A percentile compares a stretch with the other conserved stretches of the same genome.
Conservation (phyloP, 2,329 filamentous ascomycete species). For the Atkinsonella hypoxylon region DNA sequence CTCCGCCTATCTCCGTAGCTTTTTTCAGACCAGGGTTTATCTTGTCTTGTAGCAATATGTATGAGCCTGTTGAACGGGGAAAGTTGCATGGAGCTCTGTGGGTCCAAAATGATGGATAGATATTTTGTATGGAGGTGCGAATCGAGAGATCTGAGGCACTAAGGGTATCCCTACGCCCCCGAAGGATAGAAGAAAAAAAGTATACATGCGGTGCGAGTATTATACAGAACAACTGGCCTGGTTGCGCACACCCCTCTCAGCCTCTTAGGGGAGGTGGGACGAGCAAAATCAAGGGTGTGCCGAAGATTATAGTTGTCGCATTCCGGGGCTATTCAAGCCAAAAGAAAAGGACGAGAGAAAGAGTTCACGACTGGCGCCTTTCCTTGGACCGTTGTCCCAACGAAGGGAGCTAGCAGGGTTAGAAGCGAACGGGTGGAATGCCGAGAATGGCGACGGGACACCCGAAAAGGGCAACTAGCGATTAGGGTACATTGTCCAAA, state of each 20-base stretch:
- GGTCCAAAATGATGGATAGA: conserved; percentile 5
- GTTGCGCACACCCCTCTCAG: conserved; percentile 2
- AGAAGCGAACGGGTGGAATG: conserved; percentile 2
- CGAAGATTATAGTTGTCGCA: conserved; percentile 5
- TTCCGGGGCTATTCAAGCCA: conserved; percentile 3
- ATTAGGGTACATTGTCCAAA: neutral
- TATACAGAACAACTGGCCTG: neutral
- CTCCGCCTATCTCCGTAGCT: neutral
- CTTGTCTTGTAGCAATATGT: neutral
- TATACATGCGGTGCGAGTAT: neutral
- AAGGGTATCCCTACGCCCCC: neutral
- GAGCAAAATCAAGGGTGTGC: conserved; percentile 1
- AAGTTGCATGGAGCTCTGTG: conserved; percentile 4
- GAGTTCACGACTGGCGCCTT: neutral
- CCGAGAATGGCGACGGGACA: neutral
- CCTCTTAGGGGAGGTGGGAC: neutral
- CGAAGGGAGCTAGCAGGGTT: neutral
- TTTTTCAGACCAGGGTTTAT: conserved; percentile 5
- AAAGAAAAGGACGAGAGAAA: conserved; percentile 1
- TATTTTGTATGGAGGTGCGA: conserved; percentile 5
- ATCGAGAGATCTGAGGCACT: conserved; percentile 2
- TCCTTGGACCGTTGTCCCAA: neutral
- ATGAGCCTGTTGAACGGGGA: conserved; percentile 1
- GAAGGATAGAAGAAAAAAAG: neutral
- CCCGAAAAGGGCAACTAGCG: conserved; percentile 2